Evolutionary conservation across 768 basidiomycete species (phyloP).

Genomic region (Phaeotremella fagi): DNA sequence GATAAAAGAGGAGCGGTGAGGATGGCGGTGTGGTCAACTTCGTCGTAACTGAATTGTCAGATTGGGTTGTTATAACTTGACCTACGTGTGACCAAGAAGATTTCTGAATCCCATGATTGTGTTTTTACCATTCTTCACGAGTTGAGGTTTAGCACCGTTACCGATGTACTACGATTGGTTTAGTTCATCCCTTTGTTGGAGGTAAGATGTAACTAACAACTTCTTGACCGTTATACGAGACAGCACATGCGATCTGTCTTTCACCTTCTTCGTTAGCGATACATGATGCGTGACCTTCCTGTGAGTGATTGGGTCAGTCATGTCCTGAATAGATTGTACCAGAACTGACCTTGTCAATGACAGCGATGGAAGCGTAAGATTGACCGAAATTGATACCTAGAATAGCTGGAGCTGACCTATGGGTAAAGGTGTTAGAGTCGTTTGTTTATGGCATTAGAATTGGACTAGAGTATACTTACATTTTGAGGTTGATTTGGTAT

Average conservation of each 20-base stretch:
- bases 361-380: slow-evolving; percentile 88
- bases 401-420: slow-evolving; percentile 37
- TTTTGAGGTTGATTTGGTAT: background rate
- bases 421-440: background rate
- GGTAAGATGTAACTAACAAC: slow-evolving; percentile 57
- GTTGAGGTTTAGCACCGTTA: slow-evolving; percentile 86
- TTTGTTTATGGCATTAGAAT: background rate
- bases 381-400: slow-evolving; percentile 96
- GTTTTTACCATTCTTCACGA: slow-evolving; percentile 90
- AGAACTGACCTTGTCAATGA: slow-evolving; percentile 75
- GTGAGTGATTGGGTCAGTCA: background rate
- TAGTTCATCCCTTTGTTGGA: slow-evolving; percentile 1
- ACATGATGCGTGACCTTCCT: slow-evolving; percentile 89
- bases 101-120: slow-evolving; percentile 94
- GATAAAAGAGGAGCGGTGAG: slow-evolving; percentile 66
- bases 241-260: slow-evolving; percentile 90
- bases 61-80: slow-evolving; percentile 6
- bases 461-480: background rate
- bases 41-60: slow-evolving; percentile 29
- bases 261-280: slow-evolving; percentile 99
- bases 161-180: slow-evolving; percentile 72
- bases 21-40: slow-evolving; percentile 48
- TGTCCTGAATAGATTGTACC: too few species aligned
- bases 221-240: slow-evolving; percentile 87
- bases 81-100: slow-evolving; percentile 82